Evolutionary conservation across 495 filamentous ascomycete genomes (phyloP), one percentile per base, ranked within the genome.

Genomic region (Pyronema domesticum): DNA sequence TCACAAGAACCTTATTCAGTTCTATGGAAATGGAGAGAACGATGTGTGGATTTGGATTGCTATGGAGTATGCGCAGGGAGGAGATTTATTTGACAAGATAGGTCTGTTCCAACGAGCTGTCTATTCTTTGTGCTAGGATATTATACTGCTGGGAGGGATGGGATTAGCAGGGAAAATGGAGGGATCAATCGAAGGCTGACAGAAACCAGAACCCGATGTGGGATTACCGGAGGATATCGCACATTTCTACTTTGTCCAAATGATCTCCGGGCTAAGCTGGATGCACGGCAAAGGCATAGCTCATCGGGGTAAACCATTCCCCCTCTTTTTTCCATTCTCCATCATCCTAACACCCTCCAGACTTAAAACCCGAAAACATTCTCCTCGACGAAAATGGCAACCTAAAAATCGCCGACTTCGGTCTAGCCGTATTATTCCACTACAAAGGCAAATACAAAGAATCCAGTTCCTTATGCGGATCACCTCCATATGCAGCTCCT

Each of bases 31-130:
- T 3, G 91, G 86, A 50, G 87, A 95, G 66, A 89, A 99, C 64
- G 65, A 72, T 2, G 69, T 80, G n/a, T 99, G 93, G 93, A 75
- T 80, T 60, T 99, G 89, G 89, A 94, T 99, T 62, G 88, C 86
- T 11, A 95, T 99, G 88, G 91, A 99, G 67, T 80, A 86, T 60
- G 91, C 91, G 43, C 86, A 89, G 57, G 91, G 91, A 42, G 91
- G 91, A 11, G 91, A 99, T 67, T 76, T 99, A 10, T 99, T 99
- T 71, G 91, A 98, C 76, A 98, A 98, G 72, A 95, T 98, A 64
- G 62, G 62, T 64, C 56, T 6, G 30, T 40, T 7, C 19, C 14
- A 40, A 13, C 3, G 6, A 7, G 10, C 36, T 33, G 17, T 46
- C 13, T 42, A 5, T 30, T 30, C 2, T 30, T 30, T 30, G 23